These are phyloP conservation scores for Penstemon newberryi DNA, from an alignment of 257 asterid species.

Conservation along the genomic window DNA sequence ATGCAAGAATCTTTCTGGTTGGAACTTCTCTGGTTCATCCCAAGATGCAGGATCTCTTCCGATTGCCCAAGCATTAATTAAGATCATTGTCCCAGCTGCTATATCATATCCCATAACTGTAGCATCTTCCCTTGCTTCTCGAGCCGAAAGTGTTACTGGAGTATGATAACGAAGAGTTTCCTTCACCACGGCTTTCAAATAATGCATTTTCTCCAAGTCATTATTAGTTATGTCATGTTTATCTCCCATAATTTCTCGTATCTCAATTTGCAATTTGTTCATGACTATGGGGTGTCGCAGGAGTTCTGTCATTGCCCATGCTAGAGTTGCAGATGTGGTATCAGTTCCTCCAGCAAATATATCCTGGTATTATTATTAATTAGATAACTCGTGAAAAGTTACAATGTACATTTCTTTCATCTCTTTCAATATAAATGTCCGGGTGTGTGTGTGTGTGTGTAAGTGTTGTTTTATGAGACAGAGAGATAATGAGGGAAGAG, in stretches of 20 bases:
- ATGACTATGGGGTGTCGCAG: conserved; percentile 37
- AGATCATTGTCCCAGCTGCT: conserved; percentile 40
- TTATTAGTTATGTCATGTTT: conserved; percentile 23
- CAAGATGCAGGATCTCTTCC: conserved; percentile 39
- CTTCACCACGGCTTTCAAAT: conserved; percentile 47
- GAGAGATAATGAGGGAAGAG: background rate
- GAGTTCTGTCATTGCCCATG: conserved; percentile 59
- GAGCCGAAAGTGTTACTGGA: conserved; percentile 42
- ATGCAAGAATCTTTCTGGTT: conserved; percentile 46
- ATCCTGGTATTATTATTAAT: conserved; percentile 30
- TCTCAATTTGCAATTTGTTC: conserved; percentile 37
- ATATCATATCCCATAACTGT: conserved; percentile 38
- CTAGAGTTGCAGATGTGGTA: conserved; percentile 36
- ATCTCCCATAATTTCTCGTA: conserved; percentile 21
- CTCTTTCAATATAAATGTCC: too few species aligned
- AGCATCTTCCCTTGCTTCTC: conserved; percentile 35
- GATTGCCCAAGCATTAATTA: conserved; percentile 44
- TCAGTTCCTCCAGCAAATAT: conserved; percentile 51
- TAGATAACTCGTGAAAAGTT: background rate
- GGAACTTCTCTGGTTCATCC: conserved; percentile 46
- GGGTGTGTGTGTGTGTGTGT: background rate
- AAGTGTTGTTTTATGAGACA: too few species aligned
- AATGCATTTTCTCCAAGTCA: conserved; percentile 50
- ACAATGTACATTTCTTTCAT: too few species aligned
- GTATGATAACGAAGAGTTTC: conserved; percentile 54